Conservation (phyloP, 1,284 basidiomycete species). For the Sporisorium exsertum region DNA sequence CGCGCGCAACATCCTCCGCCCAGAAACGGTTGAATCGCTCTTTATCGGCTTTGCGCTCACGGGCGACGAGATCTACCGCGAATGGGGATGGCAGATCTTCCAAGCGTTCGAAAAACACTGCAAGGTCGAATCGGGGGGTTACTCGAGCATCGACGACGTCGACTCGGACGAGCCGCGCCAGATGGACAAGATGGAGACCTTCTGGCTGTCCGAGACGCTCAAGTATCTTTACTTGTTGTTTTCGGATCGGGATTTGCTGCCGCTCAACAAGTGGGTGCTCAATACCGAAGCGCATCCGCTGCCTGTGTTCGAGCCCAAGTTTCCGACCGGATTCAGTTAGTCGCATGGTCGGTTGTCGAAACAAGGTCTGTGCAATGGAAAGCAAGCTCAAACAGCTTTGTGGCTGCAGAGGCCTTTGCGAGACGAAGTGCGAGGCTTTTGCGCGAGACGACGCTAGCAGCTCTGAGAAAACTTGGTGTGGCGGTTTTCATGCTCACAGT, state of each 20-base stretch:
- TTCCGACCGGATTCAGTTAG: constrained; percentile 46
- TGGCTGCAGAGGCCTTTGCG: too few species aligned
- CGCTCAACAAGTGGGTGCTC: constrained; percentile 81
- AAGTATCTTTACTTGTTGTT: constrained; percentile 95
- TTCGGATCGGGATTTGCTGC: constrained; percentile 77
- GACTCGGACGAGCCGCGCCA: constrained; percentile 73
- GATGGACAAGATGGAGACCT: constrained; percentile 93
- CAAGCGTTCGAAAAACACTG: constrained; percentile 88
- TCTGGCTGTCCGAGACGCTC: constrained; percentile 81
- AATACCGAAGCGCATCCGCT: constrained; percentile 76
- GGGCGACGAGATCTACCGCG: constrained; percentile 83
- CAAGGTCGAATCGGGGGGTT: constrained; percentile 80
- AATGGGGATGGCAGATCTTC: constrained; percentile 90
- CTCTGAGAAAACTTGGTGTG: too few species aligned
- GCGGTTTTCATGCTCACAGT: too few species aligned
- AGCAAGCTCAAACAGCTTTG: too few species aligned
- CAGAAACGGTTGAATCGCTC: constrained; percentile 93
- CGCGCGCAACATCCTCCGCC: constrained; percentile 86
- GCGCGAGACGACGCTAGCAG: too few species aligned
- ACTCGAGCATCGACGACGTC: constrained; percentile 86
- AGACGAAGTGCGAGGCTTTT: too few species aligned
- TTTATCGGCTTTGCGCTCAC: constrained; percentile 88
- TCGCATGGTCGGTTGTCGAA: neutral
- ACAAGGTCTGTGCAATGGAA: too few species aligned
- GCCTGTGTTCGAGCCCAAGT: constrained; percentile 61